Conservation (phyloP, 441 rosid species). For the Syzygium malaccense region DNA sequence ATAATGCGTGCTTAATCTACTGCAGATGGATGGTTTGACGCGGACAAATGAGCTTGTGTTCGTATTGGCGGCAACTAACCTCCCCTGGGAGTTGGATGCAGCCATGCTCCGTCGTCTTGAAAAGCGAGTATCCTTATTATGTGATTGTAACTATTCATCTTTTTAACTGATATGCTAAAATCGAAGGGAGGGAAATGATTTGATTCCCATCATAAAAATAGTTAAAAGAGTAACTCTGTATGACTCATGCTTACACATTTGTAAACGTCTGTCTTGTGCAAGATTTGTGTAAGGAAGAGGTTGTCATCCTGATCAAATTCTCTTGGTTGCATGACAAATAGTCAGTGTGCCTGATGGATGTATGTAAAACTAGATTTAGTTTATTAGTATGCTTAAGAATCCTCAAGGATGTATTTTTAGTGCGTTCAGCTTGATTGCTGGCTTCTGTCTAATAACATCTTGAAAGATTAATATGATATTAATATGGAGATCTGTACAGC, state of each 20-base stretch:
- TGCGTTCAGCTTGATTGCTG: not conserved
- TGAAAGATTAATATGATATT: not conserved
- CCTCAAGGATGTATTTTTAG: not conserved
- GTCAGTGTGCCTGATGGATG: not conserved
- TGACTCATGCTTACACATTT: not conserved
- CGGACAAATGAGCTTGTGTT: conserved; percentile 80
- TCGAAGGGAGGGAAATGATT: not conserved
- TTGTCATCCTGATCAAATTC: not conserved
- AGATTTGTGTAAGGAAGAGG: not conserved
- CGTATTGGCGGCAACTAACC: conserved; percentile 94
- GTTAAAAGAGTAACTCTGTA: not conserved
- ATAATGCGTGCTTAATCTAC: not conserved
- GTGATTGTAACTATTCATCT: not conserved
- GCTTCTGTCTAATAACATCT: not conserved
- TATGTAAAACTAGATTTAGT: not conserved
- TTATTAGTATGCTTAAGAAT: not conserved
- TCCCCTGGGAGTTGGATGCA: conserved; percentile 97
- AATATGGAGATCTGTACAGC: not conserved
- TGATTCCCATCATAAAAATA: not conserved
- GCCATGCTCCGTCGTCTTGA: conserved; percentile 96
- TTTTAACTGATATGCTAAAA: not conserved
- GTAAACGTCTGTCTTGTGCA: not conserved
- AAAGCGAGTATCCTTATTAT: conserved; percentile 80
- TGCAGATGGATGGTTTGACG: conserved; percentile 97
- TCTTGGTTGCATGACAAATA: not conserved